Evolutionary conservation across 1,139 yeast genomes (phyloP).

Genomic region (Saccharomyces pastorianus): DNA sequence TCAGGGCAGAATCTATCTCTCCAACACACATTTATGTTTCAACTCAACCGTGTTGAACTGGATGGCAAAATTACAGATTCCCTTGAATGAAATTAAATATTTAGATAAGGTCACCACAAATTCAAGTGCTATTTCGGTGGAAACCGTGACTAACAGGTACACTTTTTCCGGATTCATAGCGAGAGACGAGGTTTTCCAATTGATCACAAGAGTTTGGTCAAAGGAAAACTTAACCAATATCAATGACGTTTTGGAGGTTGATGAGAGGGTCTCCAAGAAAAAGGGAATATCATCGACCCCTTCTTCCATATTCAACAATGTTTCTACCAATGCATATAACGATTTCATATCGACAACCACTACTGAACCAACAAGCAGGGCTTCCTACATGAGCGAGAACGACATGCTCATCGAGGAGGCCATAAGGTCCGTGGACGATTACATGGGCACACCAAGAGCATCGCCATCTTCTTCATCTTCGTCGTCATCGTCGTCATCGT

Average conservation of each 20-base stretch:
- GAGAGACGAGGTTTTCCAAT: constrained; percentile 67
- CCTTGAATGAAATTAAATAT: constrained; percentile 60
- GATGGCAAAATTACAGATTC: constrained; percentile 74
- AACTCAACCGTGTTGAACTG: constrained; percentile 84
- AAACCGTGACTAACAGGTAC: constrained; percentile 54
- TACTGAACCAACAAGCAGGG: constrained; percentile 12
- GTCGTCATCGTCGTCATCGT: constrained; percentile 13
- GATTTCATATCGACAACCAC: constrained; percentile 6
- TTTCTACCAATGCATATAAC: constrained; percentile 3
- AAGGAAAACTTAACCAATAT: constrained; percentile 13
- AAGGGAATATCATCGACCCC: background rate
- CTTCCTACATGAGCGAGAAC: constrained; percentile 14
- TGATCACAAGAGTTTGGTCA: constrained; percentile 54
- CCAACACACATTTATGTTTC: constrained; percentile 75
- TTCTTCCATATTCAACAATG: background rate
- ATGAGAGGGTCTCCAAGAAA: background rate
- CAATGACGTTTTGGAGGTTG: background rate
- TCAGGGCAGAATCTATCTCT: constrained; percentile 79
- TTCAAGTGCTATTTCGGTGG: constrained; percentile 80
- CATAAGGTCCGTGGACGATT: constrained; percentile 36
- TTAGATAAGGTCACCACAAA: constrained; percentile 80
- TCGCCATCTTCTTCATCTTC: background rate
- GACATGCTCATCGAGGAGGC: constrained; percentile 29
- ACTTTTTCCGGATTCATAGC: constrained; percentile 82
- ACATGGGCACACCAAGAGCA: constrained; percentile 8